Percentiles rank a stretch among this genome's conserved stretches.
These are phyloP conservation scores for Flaveria trinervia DNA, from an alignment of 129 eudicot genomes.

Conservation along the genomic window DNA sequence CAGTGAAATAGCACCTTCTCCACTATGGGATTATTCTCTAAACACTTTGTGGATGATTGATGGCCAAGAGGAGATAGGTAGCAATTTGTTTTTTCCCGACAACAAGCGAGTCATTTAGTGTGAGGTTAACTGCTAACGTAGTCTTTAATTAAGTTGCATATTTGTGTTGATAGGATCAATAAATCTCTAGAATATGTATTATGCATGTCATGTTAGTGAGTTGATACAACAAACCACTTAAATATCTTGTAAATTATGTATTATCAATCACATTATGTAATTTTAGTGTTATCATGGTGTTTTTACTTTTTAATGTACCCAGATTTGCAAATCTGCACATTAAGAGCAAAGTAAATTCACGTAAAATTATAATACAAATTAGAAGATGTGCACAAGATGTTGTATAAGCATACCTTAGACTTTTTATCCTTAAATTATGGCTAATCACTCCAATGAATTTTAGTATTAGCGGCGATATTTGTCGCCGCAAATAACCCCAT, in stretches of 20 bases:
- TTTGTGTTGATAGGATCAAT: conserved; percentile 28
- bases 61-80: conserved; percentile 44
- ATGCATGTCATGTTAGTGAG: conserved; percentile 4
- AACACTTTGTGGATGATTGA: conserved; percentile 52
- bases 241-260: neutral
- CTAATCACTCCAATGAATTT: no score
- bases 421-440: no score
- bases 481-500: no score
- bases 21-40: conserved; percentile 66
- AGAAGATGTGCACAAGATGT: no score
- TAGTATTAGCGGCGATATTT: no score
- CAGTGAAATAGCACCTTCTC: conserved; percentile 39
- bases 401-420: no score
- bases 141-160: conserved; percentile 14
- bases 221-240: neutral
- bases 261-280: neutral
- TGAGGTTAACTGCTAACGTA: conserved; percentile 36
- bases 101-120: conserved; percentile 35
- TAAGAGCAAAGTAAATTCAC: no score
- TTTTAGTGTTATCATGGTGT: neutral
- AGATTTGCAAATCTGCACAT: no score
- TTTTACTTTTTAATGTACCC: no score
- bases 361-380: no score
- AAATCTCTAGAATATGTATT: neutral
- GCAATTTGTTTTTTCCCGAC: conserved; percentile 45